These are phyloP conservation scores for Botrytis hyacinthi DNA, from an alignment of 2,329 filamentous ascomycete genomes.

Conservation along the genomic window DNA sequence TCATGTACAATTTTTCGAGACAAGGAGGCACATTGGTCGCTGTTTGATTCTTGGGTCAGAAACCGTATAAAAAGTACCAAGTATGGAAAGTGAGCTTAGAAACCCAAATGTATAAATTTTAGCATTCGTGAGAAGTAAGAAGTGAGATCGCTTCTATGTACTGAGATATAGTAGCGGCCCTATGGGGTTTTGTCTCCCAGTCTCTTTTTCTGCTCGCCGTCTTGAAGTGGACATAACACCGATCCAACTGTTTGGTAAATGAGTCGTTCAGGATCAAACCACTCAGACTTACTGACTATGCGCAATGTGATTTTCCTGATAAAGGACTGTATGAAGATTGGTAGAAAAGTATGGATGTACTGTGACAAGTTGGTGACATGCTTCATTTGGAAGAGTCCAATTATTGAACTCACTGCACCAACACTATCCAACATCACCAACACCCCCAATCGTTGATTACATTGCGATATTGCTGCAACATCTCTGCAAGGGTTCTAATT, in stretches of 20 bases:
- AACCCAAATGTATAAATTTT: rapidly evolving
- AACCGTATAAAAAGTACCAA: background rate
- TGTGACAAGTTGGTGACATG: background rate
- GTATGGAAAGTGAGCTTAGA: background rate
- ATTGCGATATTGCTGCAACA: background rate
- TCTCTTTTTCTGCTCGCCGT: background rate
- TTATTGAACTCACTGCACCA: background rate
- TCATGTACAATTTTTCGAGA: background rate
- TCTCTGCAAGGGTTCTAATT: background rate
- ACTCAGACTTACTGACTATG: background rate
- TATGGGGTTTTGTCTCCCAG: background rate
- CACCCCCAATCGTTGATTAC: background rate
- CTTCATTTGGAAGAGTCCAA: background rate
- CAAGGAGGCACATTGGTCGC: background rate
- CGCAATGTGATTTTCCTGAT: background rate
- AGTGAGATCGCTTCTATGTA: background rate
- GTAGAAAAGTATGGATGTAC: background rate
- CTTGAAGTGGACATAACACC: background rate
- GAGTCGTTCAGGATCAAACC: background rate
- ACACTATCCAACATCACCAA: background rate
- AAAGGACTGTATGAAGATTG: background rate
- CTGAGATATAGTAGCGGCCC: background rate
- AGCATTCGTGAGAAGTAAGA: background rate
- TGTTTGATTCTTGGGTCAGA: background rate
- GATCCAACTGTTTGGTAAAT: background rate